phyloP scores from a whole-genome alignment of 306 rosid species.

The Fragaria iinumae region DNA sequence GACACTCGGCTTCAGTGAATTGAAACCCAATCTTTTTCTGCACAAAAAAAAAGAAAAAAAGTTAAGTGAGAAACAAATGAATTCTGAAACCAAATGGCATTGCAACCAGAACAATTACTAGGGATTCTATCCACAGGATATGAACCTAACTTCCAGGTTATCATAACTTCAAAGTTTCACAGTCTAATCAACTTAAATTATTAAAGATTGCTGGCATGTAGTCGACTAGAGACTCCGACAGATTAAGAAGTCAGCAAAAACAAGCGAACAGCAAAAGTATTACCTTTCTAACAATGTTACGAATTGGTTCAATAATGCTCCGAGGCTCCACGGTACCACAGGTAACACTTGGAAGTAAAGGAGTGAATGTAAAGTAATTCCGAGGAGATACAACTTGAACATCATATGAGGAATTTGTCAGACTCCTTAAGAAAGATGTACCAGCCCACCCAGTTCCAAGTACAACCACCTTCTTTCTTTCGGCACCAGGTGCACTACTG shows the following conservation, averaged over 20 bases:
- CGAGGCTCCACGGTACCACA: conserved; percentile 94
- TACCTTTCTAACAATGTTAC: conserved; percentile 78
- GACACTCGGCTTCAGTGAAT: conserved; percentile 82
- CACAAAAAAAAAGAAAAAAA: conserved; percentile 19
- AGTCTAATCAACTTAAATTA: background rate
- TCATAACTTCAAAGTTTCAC: background rate
- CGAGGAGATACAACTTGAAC: conserved; percentile 90
- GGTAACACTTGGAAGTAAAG: conserved; percentile 90
- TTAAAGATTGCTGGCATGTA: background rate
- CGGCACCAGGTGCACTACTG: conserved; percentile 31
- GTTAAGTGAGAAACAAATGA: background rate
- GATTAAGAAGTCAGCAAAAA: background rate
- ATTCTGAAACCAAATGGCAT: background rate
- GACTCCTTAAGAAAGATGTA: conserved; percentile 82
- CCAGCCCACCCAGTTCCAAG: conserved; percentile 99
- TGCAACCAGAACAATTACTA: background rate
- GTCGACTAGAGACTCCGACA: background rate
- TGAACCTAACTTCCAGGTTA: background rate
- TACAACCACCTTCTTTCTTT: conserved; percentile 78
- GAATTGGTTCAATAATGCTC: conserved; percentile 89
- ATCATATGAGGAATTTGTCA: conserved; percentile 60
- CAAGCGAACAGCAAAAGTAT: background rate
- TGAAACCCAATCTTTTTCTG: conserved; percentile 67
- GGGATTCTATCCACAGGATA: background rate
- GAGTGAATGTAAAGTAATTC: conserved; percentile 91